Percentiles rank a stretch among this genome's conserved stretches.
These are phyloP conservation scores for Fagopyrum esculentum DNA, from an alignment of 148 eudicot genomes.

Conservation along the genomic window DNA sequence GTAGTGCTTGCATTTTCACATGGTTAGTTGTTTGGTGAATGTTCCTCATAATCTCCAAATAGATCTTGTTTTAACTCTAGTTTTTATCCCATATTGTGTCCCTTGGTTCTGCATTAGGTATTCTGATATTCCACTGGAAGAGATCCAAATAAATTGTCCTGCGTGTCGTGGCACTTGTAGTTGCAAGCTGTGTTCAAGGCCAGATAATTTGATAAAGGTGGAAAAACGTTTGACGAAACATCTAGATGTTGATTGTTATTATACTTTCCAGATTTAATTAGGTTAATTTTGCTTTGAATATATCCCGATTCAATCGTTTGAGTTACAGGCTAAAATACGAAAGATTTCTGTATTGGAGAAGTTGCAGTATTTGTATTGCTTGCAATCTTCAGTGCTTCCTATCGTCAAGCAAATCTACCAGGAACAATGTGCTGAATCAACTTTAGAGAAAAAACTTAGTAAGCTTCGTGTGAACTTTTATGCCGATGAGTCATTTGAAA, in stretches of 20 bases:
- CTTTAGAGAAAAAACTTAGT: slow-evolving; percentile 72
- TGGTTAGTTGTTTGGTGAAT: slow-evolving; percentile 33
- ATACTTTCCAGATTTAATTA: not conserved
- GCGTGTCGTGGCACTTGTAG: slow-evolving; percentile 92
- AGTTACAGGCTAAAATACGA: slow-evolving; percentile 59
- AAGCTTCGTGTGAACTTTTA: slow-evolving; percentile 26
- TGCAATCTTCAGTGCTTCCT: slow-evolving; percentile 85
- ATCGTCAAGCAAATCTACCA: slow-evolving; percentile 67
- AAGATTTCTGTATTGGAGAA: slow-evolving; percentile 78
- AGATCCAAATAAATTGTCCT: slow-evolving; percentile 74
- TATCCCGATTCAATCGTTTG: slow-evolving; percentile 4
- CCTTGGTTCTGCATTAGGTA: slow-evolving; percentile 37
- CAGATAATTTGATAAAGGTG: slow-evolving; percentile 83
- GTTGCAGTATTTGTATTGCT: slow-evolving; percentile 73
- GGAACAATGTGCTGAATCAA: slow-evolving; percentile 82
- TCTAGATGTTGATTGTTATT: slow-evolving; percentile 1
- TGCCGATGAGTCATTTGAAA: not conserved
- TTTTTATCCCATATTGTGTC: not conserved
- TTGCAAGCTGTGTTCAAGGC: slow-evolving; percentile 79
- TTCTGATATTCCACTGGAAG: slow-evolving; percentile 56
- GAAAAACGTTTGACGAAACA: slow-evolving; percentile 8
- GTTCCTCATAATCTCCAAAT: not conserved
- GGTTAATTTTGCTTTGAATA: not conserved
- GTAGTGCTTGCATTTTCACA: slow-evolving; percentile 67
- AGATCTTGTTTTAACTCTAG: not conserved